Percentiles rank a stretch among this genome's conserved stretches.
These are phyloP conservation scores for Samsoniella hepiali DNA, from an alignment of 2,329 filamentous ascomycete genomes.

Conservation along the genomic window DNA sequence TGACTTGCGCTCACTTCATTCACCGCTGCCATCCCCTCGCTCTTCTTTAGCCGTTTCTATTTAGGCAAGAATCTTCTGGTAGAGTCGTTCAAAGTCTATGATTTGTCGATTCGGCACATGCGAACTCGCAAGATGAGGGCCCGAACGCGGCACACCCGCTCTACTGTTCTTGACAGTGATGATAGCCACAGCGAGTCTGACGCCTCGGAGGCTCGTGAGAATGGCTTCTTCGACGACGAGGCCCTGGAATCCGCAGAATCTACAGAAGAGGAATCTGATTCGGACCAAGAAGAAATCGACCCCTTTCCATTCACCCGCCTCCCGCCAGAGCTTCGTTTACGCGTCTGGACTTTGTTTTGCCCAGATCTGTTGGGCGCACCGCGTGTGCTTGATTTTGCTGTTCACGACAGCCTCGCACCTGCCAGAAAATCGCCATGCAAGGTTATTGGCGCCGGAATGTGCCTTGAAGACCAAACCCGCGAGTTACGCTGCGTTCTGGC, in stretches of 20 bases:
- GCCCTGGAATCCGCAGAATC: constrained; percentile 11
- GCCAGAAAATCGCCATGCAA: background rate
- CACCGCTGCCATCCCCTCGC: background rate
- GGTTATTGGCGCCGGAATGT: constrained; percentile 25
- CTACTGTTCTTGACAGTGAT: constrained; percentile 10
- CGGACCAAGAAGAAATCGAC: constrained; percentile 11
- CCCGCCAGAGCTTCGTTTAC: constrained; percentile 34
- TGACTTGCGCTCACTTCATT: background rate
- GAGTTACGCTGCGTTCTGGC: constrained; percentile 31
- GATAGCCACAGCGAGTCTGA: constrained; percentile 8
- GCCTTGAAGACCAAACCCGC: constrained; percentile 30
- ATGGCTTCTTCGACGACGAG: constrained; percentile 14
- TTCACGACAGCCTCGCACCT: constrained; percentile 21
- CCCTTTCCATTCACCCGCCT: constrained; percentile 30
- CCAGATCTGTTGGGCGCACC: constrained; percentile 27
- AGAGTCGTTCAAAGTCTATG: no score
- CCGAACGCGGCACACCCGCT: background rate
- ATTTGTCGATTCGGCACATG: background rate
- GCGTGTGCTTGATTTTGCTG: constrained; percentile 30
- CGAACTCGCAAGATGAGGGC: constrained; percentile 10
- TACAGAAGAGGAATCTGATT: constrained; percentile 2
- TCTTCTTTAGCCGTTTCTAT: background rate
- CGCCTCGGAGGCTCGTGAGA: background rate
- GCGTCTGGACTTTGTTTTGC: constrained; percentile 34
- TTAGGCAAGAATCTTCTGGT: background rate